Evolutionary conservation across 352 stramenopile genomes (phyloP).

Genomic region (Phytophthora macrochlamydospora): DNA sequence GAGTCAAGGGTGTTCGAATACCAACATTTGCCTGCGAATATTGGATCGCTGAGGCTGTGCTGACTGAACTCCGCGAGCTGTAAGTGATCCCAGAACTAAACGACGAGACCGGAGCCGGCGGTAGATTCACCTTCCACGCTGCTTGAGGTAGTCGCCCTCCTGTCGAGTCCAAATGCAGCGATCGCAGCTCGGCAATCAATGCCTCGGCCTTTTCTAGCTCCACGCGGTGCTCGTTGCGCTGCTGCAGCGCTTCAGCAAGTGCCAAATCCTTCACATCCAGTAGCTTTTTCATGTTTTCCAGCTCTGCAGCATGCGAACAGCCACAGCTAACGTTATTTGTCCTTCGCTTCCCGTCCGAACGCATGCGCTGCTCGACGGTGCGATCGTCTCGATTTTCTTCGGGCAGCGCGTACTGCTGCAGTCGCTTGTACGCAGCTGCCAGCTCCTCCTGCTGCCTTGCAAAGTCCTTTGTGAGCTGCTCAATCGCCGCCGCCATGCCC

Average conservation of each 20-base stretch:
- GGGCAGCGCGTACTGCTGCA: slow-evolving; percentile 44
- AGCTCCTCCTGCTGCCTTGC: slow-evolving; percentile 61
- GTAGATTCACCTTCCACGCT: slow-evolving; percentile 29
- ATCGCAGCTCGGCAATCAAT: slow-evolving; percentile 45
- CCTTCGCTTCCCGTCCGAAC: background rate
- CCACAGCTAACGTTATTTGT: slow-evolving; percentile 5
- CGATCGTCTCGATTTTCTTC: slow-evolving; percentile 11
- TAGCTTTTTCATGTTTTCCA: slow-evolving; percentile 44
- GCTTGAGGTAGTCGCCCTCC: slow-evolving; percentile 23
- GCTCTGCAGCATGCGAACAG: slow-evolving; percentile 37
- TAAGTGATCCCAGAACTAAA: slow-evolving; percentile 3
- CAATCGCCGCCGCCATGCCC: slow-evolving; percentile 66
- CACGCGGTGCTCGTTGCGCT: slow-evolving; percentile 60
- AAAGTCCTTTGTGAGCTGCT: slow-evolving; percentile 65
- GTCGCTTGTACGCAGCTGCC: slow-evolving; percentile 52
- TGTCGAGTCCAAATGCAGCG: slow-evolving; percentile 27
- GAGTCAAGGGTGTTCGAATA: slow-evolving; percentile 29
- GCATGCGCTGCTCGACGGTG: background rate
- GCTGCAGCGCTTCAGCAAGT: slow-evolving; percentile 56
- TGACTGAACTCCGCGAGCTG: slow-evolving; percentile 15
- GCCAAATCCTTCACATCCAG: slow-evolving; percentile 62
- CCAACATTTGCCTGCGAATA: slow-evolving; percentile 26
- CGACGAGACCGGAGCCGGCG: slow-evolving; percentile 8
- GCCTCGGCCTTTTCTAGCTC: slow-evolving; percentile 50
- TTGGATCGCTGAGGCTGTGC: slow-evolving; percentile 17